Percentiles rank a stretch among this genome's conserved stretches.
Evolutionary conservation across 495 filamentous ascomycete genomes (phyloP).

Genomic region (Talaromyces thailandensis): DNA sequence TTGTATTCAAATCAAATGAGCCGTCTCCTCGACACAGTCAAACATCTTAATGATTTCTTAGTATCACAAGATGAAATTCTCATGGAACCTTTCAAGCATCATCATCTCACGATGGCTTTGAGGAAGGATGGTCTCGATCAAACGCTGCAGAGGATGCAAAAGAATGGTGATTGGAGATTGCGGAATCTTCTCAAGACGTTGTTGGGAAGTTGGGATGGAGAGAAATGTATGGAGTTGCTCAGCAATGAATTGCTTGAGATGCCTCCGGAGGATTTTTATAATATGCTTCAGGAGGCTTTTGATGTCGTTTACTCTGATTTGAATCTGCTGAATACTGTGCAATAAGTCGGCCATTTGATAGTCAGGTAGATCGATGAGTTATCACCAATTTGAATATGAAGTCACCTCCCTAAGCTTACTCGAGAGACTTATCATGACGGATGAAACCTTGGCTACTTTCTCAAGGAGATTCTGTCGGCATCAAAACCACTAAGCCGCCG

Average conservation of each 20-base stretch:
- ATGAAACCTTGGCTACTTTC: too few relatives aligned
- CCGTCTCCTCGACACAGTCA: neutral
- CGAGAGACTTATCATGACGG: too few relatives aligned
- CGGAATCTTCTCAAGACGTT: neutral
- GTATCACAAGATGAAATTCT: neutral
- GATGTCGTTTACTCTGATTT: neutral
- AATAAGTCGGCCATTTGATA: neutral
- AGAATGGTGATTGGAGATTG: neutral
- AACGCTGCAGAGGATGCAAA: constrained; percentile 1
- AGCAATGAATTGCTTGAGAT: neutral
- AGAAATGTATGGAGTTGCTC: constrained; percentile 3
- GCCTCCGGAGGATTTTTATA: neutral
- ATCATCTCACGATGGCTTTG: constrained; percentile 4
- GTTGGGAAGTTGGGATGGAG: neutral
- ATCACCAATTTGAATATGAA: neutral
- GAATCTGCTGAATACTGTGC: neutral
- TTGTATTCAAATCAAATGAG: neutral
- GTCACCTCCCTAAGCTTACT: neutral
- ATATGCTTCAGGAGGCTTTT: constrained; percentile 2
- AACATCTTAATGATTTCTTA: neutral
- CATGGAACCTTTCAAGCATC: neutral
- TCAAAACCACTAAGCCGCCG: too few relatives aligned
- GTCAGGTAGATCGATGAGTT: neutral
- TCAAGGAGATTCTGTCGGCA: too few relatives aligned
- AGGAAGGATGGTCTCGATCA: neutral